Evolutionary conservation across 164 flowering plant genomes (phyloP).

Genomic region (Brasenia schreberi): DNA sequence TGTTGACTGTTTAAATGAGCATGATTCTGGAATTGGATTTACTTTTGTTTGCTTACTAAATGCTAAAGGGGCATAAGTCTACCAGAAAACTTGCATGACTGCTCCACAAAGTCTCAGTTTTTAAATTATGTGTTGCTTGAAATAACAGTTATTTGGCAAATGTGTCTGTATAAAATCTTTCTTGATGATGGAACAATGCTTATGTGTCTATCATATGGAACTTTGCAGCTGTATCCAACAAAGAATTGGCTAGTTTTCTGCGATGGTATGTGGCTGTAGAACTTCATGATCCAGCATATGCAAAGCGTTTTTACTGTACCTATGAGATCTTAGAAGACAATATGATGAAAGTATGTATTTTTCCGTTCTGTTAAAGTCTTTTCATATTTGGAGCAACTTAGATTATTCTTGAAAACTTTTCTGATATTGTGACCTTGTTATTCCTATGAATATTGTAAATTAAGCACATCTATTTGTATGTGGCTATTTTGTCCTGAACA

Average conservation of each 20-base stretch:
- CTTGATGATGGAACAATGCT: neutral
- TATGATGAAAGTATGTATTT: constrained; percentile 63
- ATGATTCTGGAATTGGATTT: too few relatives aligned
- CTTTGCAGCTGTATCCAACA: constrained; percentile 66
- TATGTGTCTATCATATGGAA: neutral
- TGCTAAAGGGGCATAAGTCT: too few relatives aligned
- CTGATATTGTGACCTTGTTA: neutral
- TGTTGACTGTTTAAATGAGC: too few relatives aligned
- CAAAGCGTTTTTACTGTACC: constrained; percentile 82
- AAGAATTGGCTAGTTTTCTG: constrained; percentile 97
- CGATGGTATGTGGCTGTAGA: constrained; percentile 99
- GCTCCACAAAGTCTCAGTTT: too few relatives aligned
- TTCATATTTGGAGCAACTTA: neutral
- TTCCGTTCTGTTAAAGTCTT: neutral
- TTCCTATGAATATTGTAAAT: neutral
- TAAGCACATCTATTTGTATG: neutral
- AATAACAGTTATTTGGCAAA: too few relatives aligned
- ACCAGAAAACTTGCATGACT: too few relatives aligned
- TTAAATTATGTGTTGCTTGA: too few relatives aligned
- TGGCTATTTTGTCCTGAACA: constrained; percentile 13
- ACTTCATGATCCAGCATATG: constrained; percentile 93
- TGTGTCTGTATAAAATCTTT: constrained; percentile 10
- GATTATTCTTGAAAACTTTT: neutral
- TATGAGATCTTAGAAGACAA: constrained; percentile 85
- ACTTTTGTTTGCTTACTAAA: too few relatives aligned